A percentile compares a stretch with the other conserved stretches of the same genome.
phyloP scores from a whole-genome alignment of 176 grass and related monocot species.

The Luzula sylvatica region DNA sequence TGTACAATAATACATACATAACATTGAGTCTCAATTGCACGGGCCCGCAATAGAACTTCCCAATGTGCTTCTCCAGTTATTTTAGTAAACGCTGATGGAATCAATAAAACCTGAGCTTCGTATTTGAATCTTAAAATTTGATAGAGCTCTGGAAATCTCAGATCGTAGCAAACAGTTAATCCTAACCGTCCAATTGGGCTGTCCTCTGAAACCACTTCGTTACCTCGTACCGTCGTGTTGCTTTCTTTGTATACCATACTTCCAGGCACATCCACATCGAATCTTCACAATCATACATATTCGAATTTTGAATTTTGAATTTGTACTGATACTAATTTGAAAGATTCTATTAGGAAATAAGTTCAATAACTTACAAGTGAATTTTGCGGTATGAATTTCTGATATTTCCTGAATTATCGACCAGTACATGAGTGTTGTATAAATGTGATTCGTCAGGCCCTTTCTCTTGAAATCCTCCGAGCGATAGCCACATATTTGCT shows the following conservation, averaged over 20 bases:
- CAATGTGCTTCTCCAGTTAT: conserved; percentile 89
- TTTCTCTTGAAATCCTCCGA: conserved; percentile 97
- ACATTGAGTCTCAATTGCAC: conserved; percentile 93
- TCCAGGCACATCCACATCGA: conserved; percentile 99
- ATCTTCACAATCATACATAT: conserved; percentile 43
- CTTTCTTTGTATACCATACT: conserved; percentile 98
- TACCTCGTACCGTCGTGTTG: conserved; percentile 61
- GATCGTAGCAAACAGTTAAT: conserved; percentile 92
- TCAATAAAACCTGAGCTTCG: conserved; percentile 79
- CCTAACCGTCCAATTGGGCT: conserved; percentile 71
- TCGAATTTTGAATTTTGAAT: conserved; percentile 17
- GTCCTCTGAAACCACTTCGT: conserved; percentile 43
- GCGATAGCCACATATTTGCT: no score
- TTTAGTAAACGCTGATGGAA: conserved; percentile 86
- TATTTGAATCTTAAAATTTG: conserved; percentile 80
- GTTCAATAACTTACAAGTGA: conserved; percentile 93
- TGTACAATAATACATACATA: conserved; percentile 34
- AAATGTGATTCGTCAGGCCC: conserved; percentile 60
- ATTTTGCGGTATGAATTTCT: conserved; percentile 85
- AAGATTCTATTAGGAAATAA: conserved; percentile 19
- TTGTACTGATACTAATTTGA: not conserved
- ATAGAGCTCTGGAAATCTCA: conserved; percentile 95
- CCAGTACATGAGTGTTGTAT: conserved; percentile 86
- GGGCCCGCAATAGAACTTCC: conserved; percentile 84
- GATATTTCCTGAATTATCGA: conserved; percentile 76